Base-by-base conservation (phyloP, 2,329 filamentous ascomycete genomes). In the Ascochyta clinopodiicola region DNA sequence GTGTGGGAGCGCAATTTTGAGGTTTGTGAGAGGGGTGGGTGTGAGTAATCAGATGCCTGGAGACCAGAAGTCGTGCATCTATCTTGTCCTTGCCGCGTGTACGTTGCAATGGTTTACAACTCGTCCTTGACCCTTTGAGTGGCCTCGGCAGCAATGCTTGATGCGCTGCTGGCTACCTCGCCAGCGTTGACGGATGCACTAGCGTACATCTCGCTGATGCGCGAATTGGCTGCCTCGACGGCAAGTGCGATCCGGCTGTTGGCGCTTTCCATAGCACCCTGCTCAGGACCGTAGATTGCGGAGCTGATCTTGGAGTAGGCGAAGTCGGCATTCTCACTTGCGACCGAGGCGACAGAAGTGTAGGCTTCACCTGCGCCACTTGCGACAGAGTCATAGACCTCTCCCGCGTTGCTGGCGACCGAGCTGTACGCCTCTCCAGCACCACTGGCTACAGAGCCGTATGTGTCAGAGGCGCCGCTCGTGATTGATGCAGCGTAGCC, bases 111-210 rank as follows among this genome's bases (percentile, higher is more conserved):
- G 17, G 27, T 60, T 49, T 67, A 84, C 74, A 85, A 76, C 73
- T 85, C 82, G 67, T 84, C 83, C 67, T 80, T 83, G 22, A 79
- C 76, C 46, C 72, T 75, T 47, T 74, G 73, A 1, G 80, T 80
- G 12, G 76, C 80, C 37, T 75, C 67, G 10, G 68, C 61, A 13
- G 65, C 72, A 22, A 63, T 71, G 47, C 67, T 72, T 36, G 63
- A 61, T 13, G 81, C 77, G 56, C 72, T 79, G 60, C 78, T 82
- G 4, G 79, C 80, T 44, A 77, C 75, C 12, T 81, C 77, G 52
- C 79, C 80, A 2, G 79, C 78, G 6, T 74, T 77, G 21, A 63
- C 72, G 1, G 67, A 72, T 6, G 69, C 73, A 21, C 64, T 67
- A 2, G 66, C 74, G 10, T 76, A 77, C 44, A 80, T 69, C 31